phyloP scores from a whole-genome alignment of 768 basidiomycete genomes.

The Nidularia sp. region DNA sequence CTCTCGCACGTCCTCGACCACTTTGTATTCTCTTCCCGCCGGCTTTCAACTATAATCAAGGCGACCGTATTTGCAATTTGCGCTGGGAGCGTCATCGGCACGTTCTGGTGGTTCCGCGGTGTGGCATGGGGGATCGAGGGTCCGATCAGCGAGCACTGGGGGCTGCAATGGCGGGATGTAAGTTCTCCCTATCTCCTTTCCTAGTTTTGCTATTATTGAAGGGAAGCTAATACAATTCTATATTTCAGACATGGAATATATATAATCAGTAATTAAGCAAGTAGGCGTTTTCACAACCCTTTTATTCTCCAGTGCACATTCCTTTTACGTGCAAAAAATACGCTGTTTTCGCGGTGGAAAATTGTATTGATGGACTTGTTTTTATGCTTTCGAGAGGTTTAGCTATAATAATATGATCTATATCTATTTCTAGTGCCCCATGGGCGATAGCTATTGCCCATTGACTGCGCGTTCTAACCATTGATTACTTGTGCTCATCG shows the following conservation, averaged over 20 bases:
- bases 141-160: conserved; percentile 75
- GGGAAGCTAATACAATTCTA: background rate
- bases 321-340: too few species aligned
- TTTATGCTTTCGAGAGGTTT: too few species aligned
- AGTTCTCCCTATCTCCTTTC: conserved; percentile 10
- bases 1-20: conserved; percentile 88
- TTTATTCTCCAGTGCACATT: too few species aligned
- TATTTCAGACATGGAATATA: conserved; percentile 25
- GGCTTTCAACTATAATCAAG: conserved; percentile 62
- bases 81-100: conserved; percentile 56
- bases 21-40: conserved; percentile 78
- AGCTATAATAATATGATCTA: too few species aligned
- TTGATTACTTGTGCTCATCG: too few species aligned
- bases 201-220: background rate
- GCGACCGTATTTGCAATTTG: conserved; percentile 64
- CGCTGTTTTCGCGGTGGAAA: too few species aligned
- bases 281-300: too few species aligned
- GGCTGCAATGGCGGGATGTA: conserved; percentile 73
- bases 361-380: too few species aligned
- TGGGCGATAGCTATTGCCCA: too few species aligned
- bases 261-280: conserved; percentile 12
- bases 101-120: conserved; percentile 94
- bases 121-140: conserved; percentile 93
- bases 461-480: too few species aligned
- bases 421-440: too few species aligned